Evolutionary conservation across 208 protist species (phyloP).

Genomic region (Leishmania gerbilli): DNA sequence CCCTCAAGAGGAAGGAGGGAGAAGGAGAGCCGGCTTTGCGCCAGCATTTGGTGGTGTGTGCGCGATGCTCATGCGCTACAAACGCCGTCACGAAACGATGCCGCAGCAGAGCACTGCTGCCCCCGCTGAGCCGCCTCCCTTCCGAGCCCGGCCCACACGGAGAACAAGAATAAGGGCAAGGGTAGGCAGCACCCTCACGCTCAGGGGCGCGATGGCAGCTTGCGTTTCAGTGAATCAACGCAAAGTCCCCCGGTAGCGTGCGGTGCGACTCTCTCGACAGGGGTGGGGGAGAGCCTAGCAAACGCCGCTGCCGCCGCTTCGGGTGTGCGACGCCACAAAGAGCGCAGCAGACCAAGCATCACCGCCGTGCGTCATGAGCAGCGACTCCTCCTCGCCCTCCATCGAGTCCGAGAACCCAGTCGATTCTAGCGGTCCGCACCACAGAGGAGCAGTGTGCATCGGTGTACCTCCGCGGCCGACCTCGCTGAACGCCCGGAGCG

Average conservation of each 20-base stretch:
- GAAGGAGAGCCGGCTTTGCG: background rate
- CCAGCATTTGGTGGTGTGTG: background rate
- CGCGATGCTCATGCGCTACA: background rate
- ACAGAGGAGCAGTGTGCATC: background rate
- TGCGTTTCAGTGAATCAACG: background rate
- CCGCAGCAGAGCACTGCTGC: background rate
- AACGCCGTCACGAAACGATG: background rate
- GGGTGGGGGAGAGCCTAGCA: background rate
- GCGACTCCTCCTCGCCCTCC: slow-evolving; percentile 4
- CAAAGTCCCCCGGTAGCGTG: background rate
- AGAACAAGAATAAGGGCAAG: background rate
- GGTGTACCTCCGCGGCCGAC: background rate
- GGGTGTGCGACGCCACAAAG: background rate
- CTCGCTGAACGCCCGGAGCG: slow-evolving; percentile 18
- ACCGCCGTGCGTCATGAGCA: slow-evolving; percentile 24
- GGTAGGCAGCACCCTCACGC: background rate
- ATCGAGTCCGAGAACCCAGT: slow-evolving; percentile 5
- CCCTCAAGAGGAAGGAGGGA: background rate
- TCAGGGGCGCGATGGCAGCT: background rate
- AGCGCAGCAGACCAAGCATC: slow-evolving; percentile 32
- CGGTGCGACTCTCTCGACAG: background rate
- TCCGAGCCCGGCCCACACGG: background rate
- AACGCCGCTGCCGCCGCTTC: background rate
- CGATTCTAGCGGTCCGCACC: slow-evolving; percentile 17
- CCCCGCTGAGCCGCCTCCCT: background rate